A percentile compares a stretch with the other conserved stretches of the same genome.
phyloP scores from a whole-genome alignment of 257 asterid genomes.

The Coffea canephora region DNA sequence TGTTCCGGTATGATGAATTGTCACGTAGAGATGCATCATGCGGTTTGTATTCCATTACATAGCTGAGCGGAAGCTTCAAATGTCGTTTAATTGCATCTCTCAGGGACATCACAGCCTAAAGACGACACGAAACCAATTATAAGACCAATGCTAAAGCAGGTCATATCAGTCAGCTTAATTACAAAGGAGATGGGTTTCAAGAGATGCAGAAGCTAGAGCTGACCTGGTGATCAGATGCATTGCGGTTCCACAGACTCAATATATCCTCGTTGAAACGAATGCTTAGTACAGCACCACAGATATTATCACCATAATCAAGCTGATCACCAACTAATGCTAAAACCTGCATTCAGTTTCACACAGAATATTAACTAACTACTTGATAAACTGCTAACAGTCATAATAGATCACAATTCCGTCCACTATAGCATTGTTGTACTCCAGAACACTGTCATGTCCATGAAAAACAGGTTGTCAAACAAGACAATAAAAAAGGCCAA shows the following conservation, averaged over 20 bases:
- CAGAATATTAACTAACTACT: not conserved
- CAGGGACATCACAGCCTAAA: conserved; percentile 89
- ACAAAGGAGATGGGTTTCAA: not conserved
- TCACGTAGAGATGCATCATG: conserved; percentile 93
- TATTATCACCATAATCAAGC: conserved; percentile 82
- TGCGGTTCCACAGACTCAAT: conserved; percentile 93
- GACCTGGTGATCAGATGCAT: conserved; percentile 96
- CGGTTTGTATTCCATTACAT: conserved; percentile 94
- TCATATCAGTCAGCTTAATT: not conserved
- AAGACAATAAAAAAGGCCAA: not conserved
- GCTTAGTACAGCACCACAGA: conserved; percentile 92
- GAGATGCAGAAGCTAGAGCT: conserved; percentile 11
- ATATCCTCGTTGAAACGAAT: conserved; percentile 96
- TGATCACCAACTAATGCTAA: conserved; percentile 92
- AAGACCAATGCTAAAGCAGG: not conserved
- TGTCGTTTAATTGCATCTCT: conserved; percentile 90
- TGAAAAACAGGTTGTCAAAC: not conserved
- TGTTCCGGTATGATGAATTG: conserved; percentile 95
- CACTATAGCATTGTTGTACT: not conserved
- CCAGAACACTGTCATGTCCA: not conserved
- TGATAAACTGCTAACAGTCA: not conserved
- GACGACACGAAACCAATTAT: not conserved
- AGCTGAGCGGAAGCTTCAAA: conserved; percentile 81
- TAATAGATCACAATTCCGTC: not conserved
- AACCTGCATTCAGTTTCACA: conserved; percentile 46